phyloP scores from a whole-genome alignment of 2,329 filamentous ascomycete genomes.

The Sporothrix pseudoabietina region DNA sequence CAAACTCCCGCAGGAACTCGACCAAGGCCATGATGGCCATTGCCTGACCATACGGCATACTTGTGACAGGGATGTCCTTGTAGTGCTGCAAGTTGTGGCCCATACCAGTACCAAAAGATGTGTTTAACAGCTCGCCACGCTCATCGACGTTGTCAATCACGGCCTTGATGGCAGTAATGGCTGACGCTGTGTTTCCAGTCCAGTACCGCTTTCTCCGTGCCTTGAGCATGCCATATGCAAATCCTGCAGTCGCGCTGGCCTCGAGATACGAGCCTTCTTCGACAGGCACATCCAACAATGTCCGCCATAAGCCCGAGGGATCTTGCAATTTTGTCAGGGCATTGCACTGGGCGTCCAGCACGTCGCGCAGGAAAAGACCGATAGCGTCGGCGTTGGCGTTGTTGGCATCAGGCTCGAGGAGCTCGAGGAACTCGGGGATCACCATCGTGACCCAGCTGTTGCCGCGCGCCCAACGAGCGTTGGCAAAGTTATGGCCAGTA shows the following conservation, averaged over 20 bases:
- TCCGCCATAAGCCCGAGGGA: constrained; percentile 69
- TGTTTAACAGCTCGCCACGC: constrained; percentile 70
- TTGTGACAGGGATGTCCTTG: constrained; percentile 72
- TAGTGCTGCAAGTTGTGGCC: constrained; percentile 74
- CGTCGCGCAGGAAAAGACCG: constrained; percentile 55
- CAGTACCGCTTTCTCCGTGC: constrained; percentile 71
- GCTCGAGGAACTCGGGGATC: constrained; percentile 78
- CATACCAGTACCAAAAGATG: constrained; percentile 80
- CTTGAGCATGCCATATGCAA: constrained; percentile 79
- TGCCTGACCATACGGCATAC: constrained; percentile 82
- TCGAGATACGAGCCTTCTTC: constrained; percentile 73
- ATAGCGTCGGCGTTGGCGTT: constrained; percentile 64
- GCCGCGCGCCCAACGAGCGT: constrained; percentile 60
- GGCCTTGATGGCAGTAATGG: constrained; percentile 66
- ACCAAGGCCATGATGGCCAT: constrained; percentile 83
- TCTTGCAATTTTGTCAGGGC: constrained; percentile 65
- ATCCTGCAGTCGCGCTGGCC: constrained; percentile 76
- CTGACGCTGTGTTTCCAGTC: constrained; percentile 61
- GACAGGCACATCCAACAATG: constrained; percentile 68
- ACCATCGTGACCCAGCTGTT: constrained; percentile 80
- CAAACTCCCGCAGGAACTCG: constrained; percentile 67
- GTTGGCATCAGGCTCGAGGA: constrained; percentile 61
- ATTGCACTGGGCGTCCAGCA: constrained; percentile 68
- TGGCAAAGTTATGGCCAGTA: constrained; percentile 61
- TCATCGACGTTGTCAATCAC: constrained; percentile 66